Evolutionary conservation across 1,284 basidiomycete genomes (phyloP), one percentile per base, ranked within the genome.

Genomic region (Melanopsichium pennsylvanicum): DNA sequence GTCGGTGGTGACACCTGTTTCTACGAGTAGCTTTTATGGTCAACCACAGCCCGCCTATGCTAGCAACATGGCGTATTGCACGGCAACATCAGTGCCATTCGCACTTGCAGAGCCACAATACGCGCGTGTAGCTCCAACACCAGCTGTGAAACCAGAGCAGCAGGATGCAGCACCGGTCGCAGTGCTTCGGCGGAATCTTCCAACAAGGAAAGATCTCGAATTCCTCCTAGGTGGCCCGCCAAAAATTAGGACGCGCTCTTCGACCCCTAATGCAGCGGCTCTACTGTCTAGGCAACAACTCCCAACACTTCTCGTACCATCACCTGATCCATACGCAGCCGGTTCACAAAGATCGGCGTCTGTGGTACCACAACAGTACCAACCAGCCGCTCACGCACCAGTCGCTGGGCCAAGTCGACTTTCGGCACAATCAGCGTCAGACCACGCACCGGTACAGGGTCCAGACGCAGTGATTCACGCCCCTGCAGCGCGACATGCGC

Each of bases 221-320:
- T 57, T 63, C 31, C 21, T 63, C 7, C 60, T 63, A 2, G 60
- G 60, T 18, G 52, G 52, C 1, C 42, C 47, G 8, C 25, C 52
- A 0, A 55, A 21, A 16, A 43, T 54, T 33, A 43, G 43, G 5
- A 42, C 38, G 2, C 34, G 34, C 9, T 45, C 52, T 6, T 19
- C 48, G 4, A 38, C 60, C 23, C 41, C 58, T 0, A 46, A 36
- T 5, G 12, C 7, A 9, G 37, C 46, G 10, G 31, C 21, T 4
- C 6, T 32, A 11, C 33, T 18, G 35, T 10, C 43, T 1, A 26
- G 45, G n/a, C 11, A 12, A 3, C n/a, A n/a, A n/a, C n/a, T n/a
- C n/a, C n/a, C n/a, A n/a, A n/a, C n/a, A n/a, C n/a, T n/a, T n/a
- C n/a, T n/a, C n/a, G n/a, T 12, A 15, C 27, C 27, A 13, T 29